Conservation (phyloP, 345 rosid species). For the Dipteronia sinensis region DNA sequence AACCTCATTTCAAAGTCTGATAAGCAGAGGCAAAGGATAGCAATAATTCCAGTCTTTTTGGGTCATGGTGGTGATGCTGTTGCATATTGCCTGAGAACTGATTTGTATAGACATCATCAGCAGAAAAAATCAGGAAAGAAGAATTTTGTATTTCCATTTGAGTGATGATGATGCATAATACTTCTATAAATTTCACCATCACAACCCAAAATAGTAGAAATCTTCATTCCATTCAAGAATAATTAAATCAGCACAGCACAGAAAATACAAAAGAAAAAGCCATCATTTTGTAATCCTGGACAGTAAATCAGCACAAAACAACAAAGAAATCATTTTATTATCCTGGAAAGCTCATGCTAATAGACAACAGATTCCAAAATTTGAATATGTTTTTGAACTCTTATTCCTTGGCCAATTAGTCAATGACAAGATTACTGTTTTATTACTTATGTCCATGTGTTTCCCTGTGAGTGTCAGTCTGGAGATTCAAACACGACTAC, state of each 20-base stretch:
- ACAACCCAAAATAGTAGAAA: background rate
- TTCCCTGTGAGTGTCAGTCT: background rate
- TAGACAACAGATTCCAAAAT: background rate
- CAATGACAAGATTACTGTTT: background rate
- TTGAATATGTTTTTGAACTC: background rate
- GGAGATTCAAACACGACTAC: background rate
- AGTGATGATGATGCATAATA: background rate
- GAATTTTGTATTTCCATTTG: no score
- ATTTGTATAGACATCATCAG: background rate
- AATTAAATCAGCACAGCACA: constrained; percentile 8
- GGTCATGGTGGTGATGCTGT: background rate
- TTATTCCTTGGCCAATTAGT: background rate
- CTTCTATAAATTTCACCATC: background rate
- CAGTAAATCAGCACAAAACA: background rate
- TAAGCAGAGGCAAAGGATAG: no score
- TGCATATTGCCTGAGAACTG: background rate
- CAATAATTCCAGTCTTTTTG: background rate
- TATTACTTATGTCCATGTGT: background rate
- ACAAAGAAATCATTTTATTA: background rate
- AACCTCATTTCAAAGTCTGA: background rate
- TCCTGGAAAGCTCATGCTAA: background rate
- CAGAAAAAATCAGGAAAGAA: no score
- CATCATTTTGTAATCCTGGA: background rate
- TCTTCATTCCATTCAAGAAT: background rate
- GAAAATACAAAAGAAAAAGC: background rate